These are phyloP conservation scores for Fusarium graminum DNA, from an alignment of 2,329 filamentous ascomycete genomes.

Conservation along the genomic window DNA sequence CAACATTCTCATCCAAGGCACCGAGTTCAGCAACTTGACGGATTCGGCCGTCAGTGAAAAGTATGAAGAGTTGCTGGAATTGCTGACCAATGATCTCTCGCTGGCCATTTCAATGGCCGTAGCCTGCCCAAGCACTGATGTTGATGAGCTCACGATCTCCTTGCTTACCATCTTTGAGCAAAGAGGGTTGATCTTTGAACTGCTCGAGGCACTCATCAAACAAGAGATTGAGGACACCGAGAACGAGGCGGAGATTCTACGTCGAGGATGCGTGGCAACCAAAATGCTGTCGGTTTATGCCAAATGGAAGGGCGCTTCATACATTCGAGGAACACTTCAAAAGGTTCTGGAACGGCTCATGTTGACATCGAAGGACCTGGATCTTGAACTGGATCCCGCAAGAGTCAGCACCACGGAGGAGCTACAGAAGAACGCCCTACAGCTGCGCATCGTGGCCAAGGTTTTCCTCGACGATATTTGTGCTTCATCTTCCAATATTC, in stretches of 20 bases:
- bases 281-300: slow-evolving; percentile 79
- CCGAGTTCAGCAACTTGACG: slow-evolving; percentile 76
- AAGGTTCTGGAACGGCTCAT: slow-evolving; percentile 76
- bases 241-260: slow-evolving; percentile 75
- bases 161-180: slow-evolving; percentile 78
- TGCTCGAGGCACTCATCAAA: slow-evolving; percentile 75
- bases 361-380: slow-evolving; percentile 74
- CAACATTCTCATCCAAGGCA: slow-evolving; percentile 78
- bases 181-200: slow-evolving; percentile 71
- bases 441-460: slow-evolving; percentile 75
- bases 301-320: slow-evolving; percentile 76
- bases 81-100: slow-evolving; percentile 72
- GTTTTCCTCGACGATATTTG: slow-evolving; percentile 80
- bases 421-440: slow-evolving; percentile 73
- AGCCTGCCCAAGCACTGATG: slow-evolving; percentile 75
- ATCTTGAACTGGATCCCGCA: slow-evolving; percentile 75
- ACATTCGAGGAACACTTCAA: slow-evolving; percentile 73
- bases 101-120: slow-evolving; percentile 74
- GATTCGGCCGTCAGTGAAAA: slow-evolving; percentile 77
- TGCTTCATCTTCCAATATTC: slow-evolving; percentile 71
- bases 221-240: slow-evolving; percentile 79
- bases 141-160: slow-evolving; percentile 77
- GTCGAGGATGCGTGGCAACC: slow-evolving; percentile 78
- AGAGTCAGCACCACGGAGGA: slow-evolving; percentile 72
- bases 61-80: slow-evolving; percentile 74